phyloP scores from a whole-genome alignment of 2,329 filamentous ascomycete species.

The Neofusicoccum cordaticola region DNA sequence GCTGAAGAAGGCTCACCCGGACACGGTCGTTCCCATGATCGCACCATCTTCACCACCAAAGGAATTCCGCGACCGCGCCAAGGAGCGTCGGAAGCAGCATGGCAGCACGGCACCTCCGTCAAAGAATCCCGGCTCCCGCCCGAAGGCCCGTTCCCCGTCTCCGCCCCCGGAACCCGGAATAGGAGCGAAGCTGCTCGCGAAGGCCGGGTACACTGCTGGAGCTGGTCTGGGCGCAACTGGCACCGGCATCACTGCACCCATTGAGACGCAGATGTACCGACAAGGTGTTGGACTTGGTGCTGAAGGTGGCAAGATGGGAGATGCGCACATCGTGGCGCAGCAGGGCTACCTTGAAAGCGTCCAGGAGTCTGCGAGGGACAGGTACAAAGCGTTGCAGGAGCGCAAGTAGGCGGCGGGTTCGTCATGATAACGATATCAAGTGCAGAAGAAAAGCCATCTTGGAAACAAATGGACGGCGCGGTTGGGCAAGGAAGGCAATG shows the following conservation, averaged over 20 bases:
- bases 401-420: background rate
- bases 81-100: constrained; percentile 12
- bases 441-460: background rate
- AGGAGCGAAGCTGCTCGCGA: constrained; percentile 65
- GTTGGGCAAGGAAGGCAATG: no score
- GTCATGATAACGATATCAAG: background rate
- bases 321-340: constrained; percentile 63
- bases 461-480: background rate
- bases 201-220: constrained; percentile 70
- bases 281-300: constrained; percentile 69
- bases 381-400: constrained; percentile 28
- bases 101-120: constrained; percentile 8
- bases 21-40: background rate
- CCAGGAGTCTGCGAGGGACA: constrained; percentile 64
- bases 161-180: constrained; percentile 57
- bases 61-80: constrained; percentile 13
- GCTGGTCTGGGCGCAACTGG: constrained; percentile 63
- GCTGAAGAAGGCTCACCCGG: constrained; percentile 12
- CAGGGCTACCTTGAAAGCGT: constrained; percentile 63
- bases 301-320: constrained; percentile 66
- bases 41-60: background rate
- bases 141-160: constrained; percentile 31
- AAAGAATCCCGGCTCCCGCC: constrained; percentile 23
- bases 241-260: constrained; percentile 61
- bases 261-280: constrained; percentile 63